These are phyloP conservation scores for Ramularia endophylla DNA, from an alignment of 2,329 filamentous ascomycete species.

Conservation along the genomic window DNA sequence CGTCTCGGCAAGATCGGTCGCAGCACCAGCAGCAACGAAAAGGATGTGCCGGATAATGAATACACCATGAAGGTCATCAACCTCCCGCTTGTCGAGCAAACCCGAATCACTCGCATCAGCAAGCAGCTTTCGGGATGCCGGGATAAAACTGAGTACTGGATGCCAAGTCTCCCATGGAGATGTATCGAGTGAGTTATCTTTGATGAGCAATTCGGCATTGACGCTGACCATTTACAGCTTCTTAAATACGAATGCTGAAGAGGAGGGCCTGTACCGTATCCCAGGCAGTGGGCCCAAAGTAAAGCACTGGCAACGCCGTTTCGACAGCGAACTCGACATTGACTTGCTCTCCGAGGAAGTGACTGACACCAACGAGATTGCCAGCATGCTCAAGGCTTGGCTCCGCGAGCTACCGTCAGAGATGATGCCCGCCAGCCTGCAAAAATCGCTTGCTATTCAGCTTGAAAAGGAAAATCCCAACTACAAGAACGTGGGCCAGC, in stretches of 20 bases:
- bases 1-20: constrained; percentile 27
- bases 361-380: constrained; percentile 95
- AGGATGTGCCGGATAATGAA: constrained; percentile 62
- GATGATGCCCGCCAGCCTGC: constrained; percentile 77
- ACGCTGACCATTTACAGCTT: constrained; percentile 48
- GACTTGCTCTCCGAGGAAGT: constrained; percentile 83
- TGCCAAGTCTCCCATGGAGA: constrained; percentile 91
- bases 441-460: constrained; percentile 72
- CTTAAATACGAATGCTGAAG: constrained; percentile 89
- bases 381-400: constrained; percentile 95
- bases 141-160: constrained; percentile 98
- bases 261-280: constrained; percentile 88
- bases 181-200: constrained; percentile 67
- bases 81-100: constrained; percentile 78
- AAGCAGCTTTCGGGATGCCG: constrained; percentile 79
- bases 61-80: constrained; percentile 84
- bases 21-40: constrained; percentile 62
- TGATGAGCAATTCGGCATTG: neutral
- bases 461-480: constrained; percentile 77
- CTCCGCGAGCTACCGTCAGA: constrained; percentile 91
- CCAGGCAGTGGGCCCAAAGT: constrained; percentile 86
- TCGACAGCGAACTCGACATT: constrained; percentile 76
- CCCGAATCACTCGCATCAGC: constrained; percentile 83
- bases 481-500: constrained; percentile 49
- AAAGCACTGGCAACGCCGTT: constrained; percentile 87